These are phyloP conservation scores for Alternaria brassicae DNA, from an alignment of 2,329 filamentous ascomycete genomes.

Conservation along the genomic window DNA sequence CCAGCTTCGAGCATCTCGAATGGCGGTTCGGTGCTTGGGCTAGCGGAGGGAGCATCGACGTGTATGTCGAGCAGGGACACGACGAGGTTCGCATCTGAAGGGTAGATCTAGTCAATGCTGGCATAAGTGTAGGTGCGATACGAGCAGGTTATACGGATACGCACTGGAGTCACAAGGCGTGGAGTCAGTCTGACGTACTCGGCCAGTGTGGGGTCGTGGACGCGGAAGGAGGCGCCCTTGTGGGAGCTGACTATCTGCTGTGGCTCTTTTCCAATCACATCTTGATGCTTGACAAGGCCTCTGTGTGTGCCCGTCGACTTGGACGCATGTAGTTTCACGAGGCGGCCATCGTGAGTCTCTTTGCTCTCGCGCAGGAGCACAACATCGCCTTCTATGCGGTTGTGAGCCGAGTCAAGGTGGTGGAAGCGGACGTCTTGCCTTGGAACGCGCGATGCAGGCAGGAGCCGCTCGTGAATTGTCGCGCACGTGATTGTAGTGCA, in stretches of 20 bases:
- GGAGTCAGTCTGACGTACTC: slow-evolving; percentile 74
- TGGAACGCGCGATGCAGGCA: slow-evolving; percentile 34
- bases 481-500: slow-evolving; percentile 4
- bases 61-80: slow-evolving; percentile 79
- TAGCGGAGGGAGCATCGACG: slow-evolving; percentile 52
- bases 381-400: slow-evolving; percentile 45
- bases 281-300: slow-evolving; percentile 58
- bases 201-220: slow-evolving; percentile 72
- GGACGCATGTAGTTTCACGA: slow-evolving; percentile 50
- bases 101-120: slow-evolving; percentile 67
- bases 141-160: slow-evolving; percentile 26
- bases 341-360: slow-evolving; percentile 47
- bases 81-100: slow-evolving; percentile 76
- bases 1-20: slow-evolving; percentile 84
- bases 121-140: background rate
- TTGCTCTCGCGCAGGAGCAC: slow-evolving; percentile 54
- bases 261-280: slow-evolving; percentile 69
- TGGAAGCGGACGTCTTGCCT: slow-evolving; percentile 30
- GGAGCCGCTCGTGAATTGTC: slow-evolving; percentile 31
- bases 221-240: slow-evolving; percentile 60
- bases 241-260: slow-evolving; percentile 66
- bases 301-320: slow-evolving; percentile 53
- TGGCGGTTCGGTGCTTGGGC: slow-evolving; percentile 50
- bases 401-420: slow-evolving; percentile 19
- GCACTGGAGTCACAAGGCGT: slow-evolving; percentile 77